Evolutionary conservation across 2,329 filamentous ascomycete species (phyloP).

Genomic region (Aureobasidium leucospermi): DNA sequence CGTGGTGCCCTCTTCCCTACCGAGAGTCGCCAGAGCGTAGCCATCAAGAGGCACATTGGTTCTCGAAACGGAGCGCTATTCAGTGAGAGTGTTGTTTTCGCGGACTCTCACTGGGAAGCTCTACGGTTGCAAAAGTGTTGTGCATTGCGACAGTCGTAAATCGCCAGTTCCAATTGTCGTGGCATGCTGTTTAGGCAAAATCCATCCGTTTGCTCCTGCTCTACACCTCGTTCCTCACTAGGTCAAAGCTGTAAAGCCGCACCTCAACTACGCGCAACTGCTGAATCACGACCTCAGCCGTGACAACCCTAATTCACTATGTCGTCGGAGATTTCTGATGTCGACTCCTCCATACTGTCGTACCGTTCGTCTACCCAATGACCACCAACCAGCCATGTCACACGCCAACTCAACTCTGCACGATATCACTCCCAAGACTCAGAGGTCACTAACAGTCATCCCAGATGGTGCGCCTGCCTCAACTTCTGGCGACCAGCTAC

Average conservation of each 20-base stretch:
- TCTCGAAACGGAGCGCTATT: no score
- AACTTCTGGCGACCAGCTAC: constrained; percentile 18
- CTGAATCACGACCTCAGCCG: not conserved
- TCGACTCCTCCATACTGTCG: not conserved
- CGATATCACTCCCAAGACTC: not conserved
- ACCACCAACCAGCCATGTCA: not conserved
- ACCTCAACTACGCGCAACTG: not conserved
- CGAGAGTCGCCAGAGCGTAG: not conserved
- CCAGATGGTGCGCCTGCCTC: not conserved
- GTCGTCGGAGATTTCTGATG: not conserved
- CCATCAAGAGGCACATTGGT: not conserved
- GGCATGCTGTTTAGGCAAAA: no score
- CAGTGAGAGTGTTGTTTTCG: not conserved
- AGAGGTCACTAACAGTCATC: not conserved
- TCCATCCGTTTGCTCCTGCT: not conserved
- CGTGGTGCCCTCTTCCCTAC: not conserved
- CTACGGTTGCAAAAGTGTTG: not conserved
- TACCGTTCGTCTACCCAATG: not conserved
- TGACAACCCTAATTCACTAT: not conserved
- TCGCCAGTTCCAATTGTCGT: not conserved
- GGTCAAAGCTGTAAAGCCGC: not conserved
- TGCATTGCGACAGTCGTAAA: not conserved
- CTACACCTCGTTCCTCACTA: not conserved
- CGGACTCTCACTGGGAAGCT: not conserved
- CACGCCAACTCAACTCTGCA: not conserved